Evolutionary conservation across 2,329 filamentous ascomycete species (phyloP).

Genomic region (Aspergillus tamarii): DNA sequence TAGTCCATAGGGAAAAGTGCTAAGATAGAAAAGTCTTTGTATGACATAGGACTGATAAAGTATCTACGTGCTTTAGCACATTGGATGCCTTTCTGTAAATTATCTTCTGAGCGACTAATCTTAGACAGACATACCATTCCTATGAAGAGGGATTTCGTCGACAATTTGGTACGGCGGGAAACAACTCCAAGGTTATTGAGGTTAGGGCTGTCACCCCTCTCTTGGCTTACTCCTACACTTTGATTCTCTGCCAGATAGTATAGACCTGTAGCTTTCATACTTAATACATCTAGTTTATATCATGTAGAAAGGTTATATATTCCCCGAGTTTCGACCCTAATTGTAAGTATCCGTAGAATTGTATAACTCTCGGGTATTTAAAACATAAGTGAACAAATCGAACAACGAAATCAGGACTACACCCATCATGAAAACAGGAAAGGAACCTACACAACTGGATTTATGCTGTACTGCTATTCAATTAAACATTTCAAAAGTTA

Average conservation of each 20-base stretch:
- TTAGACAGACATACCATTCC: not conserved
- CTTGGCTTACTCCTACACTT: not conserved
- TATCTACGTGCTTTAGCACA: not conserved
- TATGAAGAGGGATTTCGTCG: not conserved
- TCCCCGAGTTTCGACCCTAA: not conserved
- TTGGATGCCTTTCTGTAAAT: not conserved
- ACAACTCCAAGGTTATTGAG: not conserved
- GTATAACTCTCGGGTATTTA: not conserved
- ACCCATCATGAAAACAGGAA: not conserved
- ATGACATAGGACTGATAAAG: not conserved
- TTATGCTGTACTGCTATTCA: not conserved
- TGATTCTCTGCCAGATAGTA: not conserved
- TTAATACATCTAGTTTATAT: not conserved
- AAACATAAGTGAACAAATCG: not conserved
- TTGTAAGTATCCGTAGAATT: not conserved
- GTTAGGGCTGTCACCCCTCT: not conserved
- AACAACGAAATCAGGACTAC: not conserved
- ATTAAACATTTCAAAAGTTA: not conserved
- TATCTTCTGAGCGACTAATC: not conserved
- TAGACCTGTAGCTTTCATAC: not conserved
- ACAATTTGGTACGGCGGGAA: not conserved
- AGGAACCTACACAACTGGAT: not conserved
- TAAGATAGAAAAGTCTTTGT: not conserved
- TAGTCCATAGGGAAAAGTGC: not conserved
- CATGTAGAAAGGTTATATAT: not conserved